These are phyloP conservation scores for Pseudohyphozyma bogoriensis DNA, from an alignment of 768 basidiomycete genomes.

Conservation along the genomic window DNA sequence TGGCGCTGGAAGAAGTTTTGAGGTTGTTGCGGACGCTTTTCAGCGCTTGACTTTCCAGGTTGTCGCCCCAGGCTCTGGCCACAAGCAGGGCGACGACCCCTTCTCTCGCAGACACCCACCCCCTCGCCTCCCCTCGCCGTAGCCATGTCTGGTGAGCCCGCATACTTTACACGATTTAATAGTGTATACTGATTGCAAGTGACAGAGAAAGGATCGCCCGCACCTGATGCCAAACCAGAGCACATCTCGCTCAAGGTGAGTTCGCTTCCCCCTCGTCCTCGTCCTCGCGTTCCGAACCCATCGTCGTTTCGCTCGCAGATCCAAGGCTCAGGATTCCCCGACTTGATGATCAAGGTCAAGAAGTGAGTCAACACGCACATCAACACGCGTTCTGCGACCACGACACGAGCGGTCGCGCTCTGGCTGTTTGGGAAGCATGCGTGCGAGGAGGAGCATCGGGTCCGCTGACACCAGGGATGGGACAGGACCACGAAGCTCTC, in stretches of 20 bases:
- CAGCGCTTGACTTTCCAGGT: no score
- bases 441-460: background rate
- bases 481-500: slow-evolving; percentile 24
- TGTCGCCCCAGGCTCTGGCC: no score
- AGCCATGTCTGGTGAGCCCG: background rate
- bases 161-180: no score
- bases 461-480: no score
- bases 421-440: background rate
- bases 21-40: no score
- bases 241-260: slow-evolving; percentile 26
- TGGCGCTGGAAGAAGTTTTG: no score
- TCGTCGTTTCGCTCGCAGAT: slow-evolving; percentile 6
- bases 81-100: no score
- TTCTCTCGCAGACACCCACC: no score
- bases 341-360: slow-evolving; percentile 31
- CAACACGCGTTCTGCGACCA: background rate
- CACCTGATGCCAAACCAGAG: slow-evolving; percentile 8
- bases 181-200: background rate
- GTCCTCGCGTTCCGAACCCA: background rate
- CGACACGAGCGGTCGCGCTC: background rate
- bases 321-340: slow-evolving; percentile 26
- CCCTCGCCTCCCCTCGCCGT: no score
- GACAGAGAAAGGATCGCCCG: background rate
- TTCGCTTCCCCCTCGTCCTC: background rate
- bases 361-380: background rate